Evolutionary conservation across 371 early-diverging fungal species (phyloP), one percentile per base, ranked within the genome.

Genomic region (Ecytonucleospora hepatopenaei): DNA sequence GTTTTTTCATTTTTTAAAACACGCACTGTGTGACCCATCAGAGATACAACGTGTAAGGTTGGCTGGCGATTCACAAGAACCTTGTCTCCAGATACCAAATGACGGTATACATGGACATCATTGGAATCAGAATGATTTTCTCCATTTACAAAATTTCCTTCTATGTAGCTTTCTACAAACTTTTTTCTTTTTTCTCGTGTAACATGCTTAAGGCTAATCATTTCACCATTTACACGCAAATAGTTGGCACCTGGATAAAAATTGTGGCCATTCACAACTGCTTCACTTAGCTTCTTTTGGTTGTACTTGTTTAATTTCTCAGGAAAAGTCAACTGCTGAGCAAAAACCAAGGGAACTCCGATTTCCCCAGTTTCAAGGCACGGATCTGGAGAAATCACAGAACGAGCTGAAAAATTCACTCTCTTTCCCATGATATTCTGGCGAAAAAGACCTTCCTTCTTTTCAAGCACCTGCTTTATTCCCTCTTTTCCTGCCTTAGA

Each of bases 381-480:
- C 1, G 94, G 94, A 81, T 98, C 99, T 0, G 99, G 99, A 23
- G 92, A 91, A 72, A 98, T 98, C 63, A 98, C 99, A 46, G 91
- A 89, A 63, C 99, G 86, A n/a, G 94, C 97, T 5, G 94, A 91
- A 78, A 87, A 96, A 82, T 98, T 98, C 76, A 98, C 99, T 80
- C 99, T 88, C 82, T 98, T 98, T 60, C 99, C 99, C 97, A 97
- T 96, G 89, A 98, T 94, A 79, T 98, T 92, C 82, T 89, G 92
- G 62, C 99, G 84, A 84, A 98, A 96, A 48, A 98, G 81, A 71
- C 99, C 99, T 76, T 97, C 96, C 83, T 98, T 98, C 88, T 94
- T 97, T 81, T 98, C 99, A 54, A 98, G 81, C 5, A 92, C 78
- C 80, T 97, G 94, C 49, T 90, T 88, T 59, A 94, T 88, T 72